Conservation (phyloP, 1,284 basidiomycete genomes). For the Moniliophthora roreri region DNA sequence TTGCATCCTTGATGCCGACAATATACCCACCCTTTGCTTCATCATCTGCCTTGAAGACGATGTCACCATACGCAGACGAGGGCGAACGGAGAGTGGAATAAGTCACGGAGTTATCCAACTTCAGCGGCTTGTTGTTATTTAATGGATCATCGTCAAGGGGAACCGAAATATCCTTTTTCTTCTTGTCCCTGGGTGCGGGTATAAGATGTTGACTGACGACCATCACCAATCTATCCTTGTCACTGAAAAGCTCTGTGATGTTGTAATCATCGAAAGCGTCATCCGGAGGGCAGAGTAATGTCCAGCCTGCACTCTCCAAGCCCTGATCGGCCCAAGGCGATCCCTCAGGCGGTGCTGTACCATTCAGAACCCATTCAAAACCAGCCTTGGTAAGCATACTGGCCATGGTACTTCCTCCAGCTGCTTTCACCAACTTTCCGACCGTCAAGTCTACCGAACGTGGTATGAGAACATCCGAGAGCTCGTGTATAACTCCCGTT, state of each 20-base stretch:
- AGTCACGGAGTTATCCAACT: conserved; percentile 66
- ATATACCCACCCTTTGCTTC: conserved; percentile 51
- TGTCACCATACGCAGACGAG: conserved; percentile 70
- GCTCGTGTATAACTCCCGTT: conserved; percentile 90
- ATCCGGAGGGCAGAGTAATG: conserved; percentile 88
- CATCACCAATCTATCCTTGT: conserved; percentile 56
- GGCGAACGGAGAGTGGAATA: conserved; percentile 74
- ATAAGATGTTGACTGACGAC: conserved; percentile 93
- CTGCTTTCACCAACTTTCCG: conserved; percentile 88
- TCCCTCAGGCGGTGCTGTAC: conserved; percentile 70
- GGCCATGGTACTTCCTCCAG: conserved; percentile 85
- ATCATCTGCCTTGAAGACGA: conserved; percentile 71
- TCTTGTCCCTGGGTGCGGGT: conserved; percentile 36
- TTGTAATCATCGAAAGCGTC: conserved; percentile 91
- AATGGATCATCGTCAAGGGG: conserved; percentile 36
- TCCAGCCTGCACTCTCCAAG: conserved; percentile 62
- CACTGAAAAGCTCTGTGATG: conserved; percentile 73
- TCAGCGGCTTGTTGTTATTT: conserved; percentile 70
- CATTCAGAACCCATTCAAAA: conserved; percentile 88
- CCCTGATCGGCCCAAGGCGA: conserved; percentile 56
- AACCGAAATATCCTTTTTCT: conserved; percentile 6
- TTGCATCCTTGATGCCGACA: conserved; percentile 89
- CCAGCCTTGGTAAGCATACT: conserved; percentile 82
- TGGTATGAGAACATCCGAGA: conserved; percentile 88
- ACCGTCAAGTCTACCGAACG: conserved; percentile 85